phyloP scores from a whole-genome alignment of 805 yeast species.

The Metahyphopichia silvanorum region DNA sequence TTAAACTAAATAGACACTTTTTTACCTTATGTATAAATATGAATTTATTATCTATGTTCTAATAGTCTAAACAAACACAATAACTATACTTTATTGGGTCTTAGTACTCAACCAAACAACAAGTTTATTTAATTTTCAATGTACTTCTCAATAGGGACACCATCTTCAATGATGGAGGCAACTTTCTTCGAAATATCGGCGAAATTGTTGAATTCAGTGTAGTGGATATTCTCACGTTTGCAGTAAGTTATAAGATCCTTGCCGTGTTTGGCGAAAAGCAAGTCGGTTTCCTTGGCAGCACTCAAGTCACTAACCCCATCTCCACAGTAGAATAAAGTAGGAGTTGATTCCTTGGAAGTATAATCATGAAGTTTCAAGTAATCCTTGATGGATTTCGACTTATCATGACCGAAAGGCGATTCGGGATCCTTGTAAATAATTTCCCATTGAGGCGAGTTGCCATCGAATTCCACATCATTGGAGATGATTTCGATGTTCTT shows the following conservation, averaged over 20 bases:
- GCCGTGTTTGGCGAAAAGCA: constrained; percentile 90
- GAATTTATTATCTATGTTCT: no score
- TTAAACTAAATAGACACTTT: no score
- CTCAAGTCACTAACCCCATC: constrained; percentile 95
- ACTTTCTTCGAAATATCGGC: constrained; percentile 67
- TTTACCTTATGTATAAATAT: no score
- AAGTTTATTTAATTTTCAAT: constrained; percentile 20
- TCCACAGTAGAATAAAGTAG: constrained; percentile 86
- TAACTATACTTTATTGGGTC: no score
- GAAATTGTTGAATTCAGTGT: constrained; percentile 76
- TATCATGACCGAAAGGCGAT: constrained; percentile 91
- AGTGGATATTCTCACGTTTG: constrained; percentile 74
- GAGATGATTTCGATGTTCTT: constrained; percentile 75
- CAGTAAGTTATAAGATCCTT: constrained; percentile 87
- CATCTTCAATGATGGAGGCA: constrained; percentile 46
- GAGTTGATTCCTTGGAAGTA: constrained; percentile 34
- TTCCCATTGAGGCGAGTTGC: constrained; percentile 67
- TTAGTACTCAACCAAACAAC: no score
- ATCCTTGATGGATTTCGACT: constrained; percentile 72
- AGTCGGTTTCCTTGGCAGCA: constrained; percentile 93
- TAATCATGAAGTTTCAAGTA: constrained; percentile 31
- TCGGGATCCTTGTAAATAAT: constrained; percentile 80
- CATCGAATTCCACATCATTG: constrained; percentile 61
- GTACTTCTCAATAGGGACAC: constrained; percentile 16
- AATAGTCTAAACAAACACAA: no score